Percentiles rank a stretch among this genome's conserved stretches.
Conservation (phyloP, 208 protist genomes). For the Crithidia bombi region DNA sequence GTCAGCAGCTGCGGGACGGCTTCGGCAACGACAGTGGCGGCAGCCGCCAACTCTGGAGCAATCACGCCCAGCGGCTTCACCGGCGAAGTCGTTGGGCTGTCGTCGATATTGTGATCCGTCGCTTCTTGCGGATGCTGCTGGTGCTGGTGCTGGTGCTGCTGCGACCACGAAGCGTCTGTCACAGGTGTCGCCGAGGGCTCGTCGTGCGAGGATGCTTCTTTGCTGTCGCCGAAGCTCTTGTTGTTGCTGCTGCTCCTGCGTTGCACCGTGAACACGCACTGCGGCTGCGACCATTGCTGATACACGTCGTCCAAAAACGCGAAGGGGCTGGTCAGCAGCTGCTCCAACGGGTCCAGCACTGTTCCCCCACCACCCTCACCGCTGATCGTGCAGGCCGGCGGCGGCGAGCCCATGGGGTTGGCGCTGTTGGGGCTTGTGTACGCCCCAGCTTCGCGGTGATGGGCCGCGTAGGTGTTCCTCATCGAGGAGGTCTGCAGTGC, state of each 20-base stretch:
- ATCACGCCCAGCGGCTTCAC: not conserved
- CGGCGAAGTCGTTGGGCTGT: constrained; percentile 1
- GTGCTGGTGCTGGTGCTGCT: not conserved
- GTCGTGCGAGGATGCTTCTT: not conserved
- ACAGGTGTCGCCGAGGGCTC: not conserved
- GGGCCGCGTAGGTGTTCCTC: constrained; percentile 1
- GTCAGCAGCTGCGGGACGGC: constrained; percentile 24
- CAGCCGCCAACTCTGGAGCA: constrained; percentile 6
- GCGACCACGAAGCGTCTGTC: no score
- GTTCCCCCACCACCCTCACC: not conserved
- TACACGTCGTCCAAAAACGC: constrained; percentile 37
- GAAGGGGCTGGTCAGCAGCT: constrained; percentile 38
- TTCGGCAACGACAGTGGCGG: constrained; percentile 2
- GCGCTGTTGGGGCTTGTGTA: not conserved
- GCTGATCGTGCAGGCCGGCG: not conserved
- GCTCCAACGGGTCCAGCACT: constrained; percentile 21
- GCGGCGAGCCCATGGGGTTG: not conserved
- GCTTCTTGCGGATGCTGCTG: not conserved
- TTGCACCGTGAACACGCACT: constrained; percentile 1
- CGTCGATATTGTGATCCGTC: constrained; percentile 1
- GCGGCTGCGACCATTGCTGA: constrained; percentile 20
- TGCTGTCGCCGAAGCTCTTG: not conserved
- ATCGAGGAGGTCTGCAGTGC: constrained; percentile 16
- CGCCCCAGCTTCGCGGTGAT: not conserved
- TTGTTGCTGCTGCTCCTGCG: not conserved